phyloP scores from a whole-genome alignment of 768 basidiomycete species.

The Tricholomella constricta region DNA sequence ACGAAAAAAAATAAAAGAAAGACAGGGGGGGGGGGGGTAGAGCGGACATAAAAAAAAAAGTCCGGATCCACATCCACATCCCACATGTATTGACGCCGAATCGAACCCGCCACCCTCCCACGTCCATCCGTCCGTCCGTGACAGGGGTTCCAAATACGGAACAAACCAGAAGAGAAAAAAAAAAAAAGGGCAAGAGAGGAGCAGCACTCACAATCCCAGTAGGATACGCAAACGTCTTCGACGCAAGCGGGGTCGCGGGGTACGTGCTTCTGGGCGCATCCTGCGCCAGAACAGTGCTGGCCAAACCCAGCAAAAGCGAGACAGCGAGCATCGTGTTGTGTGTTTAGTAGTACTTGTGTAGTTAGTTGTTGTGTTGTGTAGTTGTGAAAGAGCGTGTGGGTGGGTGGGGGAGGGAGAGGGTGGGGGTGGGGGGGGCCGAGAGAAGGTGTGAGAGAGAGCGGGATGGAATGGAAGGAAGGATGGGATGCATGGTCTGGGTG shows the following conservation, averaged over 20 bases:
- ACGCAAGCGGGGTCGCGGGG: slow-evolving; percentile 42
- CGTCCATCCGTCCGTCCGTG: not conserved
- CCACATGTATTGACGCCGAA: too few species aligned
- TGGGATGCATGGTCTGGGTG: not conserved
- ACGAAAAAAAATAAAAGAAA: too few species aligned
- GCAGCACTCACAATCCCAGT: slow-evolving; percentile 36
- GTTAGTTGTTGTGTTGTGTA: not conserved
- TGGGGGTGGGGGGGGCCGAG: not conserved
- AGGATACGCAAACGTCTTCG: slow-evolving; percentile 44
- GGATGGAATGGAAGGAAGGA: not conserved
- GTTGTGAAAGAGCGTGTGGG: not conserved
- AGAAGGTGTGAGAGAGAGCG: not conserved
- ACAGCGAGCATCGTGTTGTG: not conserved
- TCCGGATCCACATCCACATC: too few species aligned
- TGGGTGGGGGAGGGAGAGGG: not conserved
- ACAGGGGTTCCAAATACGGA: not conserved
- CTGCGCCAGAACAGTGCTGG: not conserved
- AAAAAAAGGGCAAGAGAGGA: not conserved
- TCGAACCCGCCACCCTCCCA: too few species aligned
- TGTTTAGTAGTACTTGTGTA: not conserved
- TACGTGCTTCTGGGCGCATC: slow-evolving; percentile 28
- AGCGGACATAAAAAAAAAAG: too few species aligned
- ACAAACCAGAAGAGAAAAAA: not conserved
- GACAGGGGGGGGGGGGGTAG: too few species aligned
- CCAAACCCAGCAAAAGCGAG: not conserved